Conservation (phyloP, 129 eudicot genomes). For the Logfia minima region DNA sequence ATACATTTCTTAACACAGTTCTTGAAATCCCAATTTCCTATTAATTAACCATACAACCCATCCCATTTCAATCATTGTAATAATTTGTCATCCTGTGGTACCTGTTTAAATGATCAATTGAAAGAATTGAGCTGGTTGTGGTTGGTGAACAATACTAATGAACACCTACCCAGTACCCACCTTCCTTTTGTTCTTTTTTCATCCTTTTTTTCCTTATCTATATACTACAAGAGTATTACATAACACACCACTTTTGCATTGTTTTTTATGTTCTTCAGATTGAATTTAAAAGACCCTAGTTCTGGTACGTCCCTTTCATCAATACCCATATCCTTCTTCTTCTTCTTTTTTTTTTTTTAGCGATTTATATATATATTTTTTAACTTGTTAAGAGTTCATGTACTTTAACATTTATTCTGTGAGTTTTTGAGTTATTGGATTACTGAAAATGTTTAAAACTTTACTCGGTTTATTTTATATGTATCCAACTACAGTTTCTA, state of each 20-base stretch:
- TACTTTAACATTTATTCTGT: background rate
- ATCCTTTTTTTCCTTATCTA: background rate
- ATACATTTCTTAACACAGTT: background rate
- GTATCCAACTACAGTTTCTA: too few species aligned
- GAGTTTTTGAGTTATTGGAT: background rate
- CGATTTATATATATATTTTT: background rate
- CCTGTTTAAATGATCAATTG: background rate
- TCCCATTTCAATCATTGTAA: too few species aligned
- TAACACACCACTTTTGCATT: background rate
- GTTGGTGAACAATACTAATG: background rate
- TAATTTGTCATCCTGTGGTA: too few species aligned
- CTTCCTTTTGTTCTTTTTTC: background rate
- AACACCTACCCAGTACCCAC: background rate
- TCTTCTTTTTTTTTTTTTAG: too few species aligned
- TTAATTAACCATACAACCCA: background rate
- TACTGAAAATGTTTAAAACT: too few species aligned
- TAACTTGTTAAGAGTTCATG: background rate
- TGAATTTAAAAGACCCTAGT: background rate
- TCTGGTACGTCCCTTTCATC: conserved; percentile 1
- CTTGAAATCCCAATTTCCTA: background rate
- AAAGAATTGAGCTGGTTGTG: background rate
- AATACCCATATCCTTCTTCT: background rate
- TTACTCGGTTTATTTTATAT: too few species aligned
- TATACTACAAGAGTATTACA: background rate
- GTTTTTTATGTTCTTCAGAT: background rate